These are phyloP conservation scores for Hura crepitans DNA, from an alignment of 441 rosid species.

Conservation along the genomic window DNA sequence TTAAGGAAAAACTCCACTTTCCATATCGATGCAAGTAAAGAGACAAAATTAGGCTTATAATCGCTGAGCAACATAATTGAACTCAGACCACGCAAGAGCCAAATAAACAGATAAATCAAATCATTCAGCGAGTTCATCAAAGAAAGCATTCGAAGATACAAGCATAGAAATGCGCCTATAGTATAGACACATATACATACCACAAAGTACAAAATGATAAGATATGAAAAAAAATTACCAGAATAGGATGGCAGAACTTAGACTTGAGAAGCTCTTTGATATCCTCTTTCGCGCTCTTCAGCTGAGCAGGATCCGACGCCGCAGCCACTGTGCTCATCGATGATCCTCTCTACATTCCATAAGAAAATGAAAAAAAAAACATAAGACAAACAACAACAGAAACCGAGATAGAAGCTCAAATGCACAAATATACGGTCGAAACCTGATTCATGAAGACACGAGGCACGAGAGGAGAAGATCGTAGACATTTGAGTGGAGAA, in stretches of 20 bases:
- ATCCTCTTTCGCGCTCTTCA: conserved; percentile 82
- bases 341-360: conserved; percentile 35
- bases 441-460: conserved; percentile 45
- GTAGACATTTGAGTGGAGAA: conserved; percentile 24
- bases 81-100: background rate
- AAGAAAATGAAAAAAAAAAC: background rate
- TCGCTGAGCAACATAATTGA: background rate
- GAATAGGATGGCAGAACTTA: conserved; percentile 73
- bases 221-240: conserved; percentile 36
- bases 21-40: background rate
- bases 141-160: background rate
- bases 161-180: background rate
- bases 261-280: conserved; percentile 68
- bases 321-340: conserved; percentile 40
- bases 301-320: conserved; percentile 71
- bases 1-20: background rate
- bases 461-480: conserved; percentile 33
- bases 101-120: background rate
- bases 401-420: background rate
- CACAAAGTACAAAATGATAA: background rate
- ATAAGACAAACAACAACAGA: background rate
- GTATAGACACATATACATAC: too few species aligned
- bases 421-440: background rate
- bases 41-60: background rate
- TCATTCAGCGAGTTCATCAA: background rate